Percentiles rank a stretch among this genome's conserved stretches.
Evolutionary conservation across 139 green algal species (phyloP).

Genomic region (Micractinium sp.): DNA sequence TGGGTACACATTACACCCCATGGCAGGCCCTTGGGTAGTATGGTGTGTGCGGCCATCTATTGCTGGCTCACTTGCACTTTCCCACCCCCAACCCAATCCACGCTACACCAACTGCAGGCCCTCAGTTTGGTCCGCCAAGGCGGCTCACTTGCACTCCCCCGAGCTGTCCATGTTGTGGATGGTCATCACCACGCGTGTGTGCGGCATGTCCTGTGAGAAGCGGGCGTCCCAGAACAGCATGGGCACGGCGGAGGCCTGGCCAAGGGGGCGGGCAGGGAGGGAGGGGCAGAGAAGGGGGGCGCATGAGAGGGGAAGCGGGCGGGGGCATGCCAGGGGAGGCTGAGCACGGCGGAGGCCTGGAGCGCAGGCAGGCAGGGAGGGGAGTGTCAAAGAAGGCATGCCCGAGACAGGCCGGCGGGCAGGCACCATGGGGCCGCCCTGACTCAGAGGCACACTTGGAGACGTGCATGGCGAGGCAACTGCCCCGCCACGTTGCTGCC

Average conservation of each 20-base stretch:
- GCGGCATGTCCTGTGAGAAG: conserved; percentile 52
- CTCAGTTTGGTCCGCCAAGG: neutral
- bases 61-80: neutral
- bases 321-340: conserved; percentile 84
- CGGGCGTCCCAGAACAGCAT: conserved; percentile 87
- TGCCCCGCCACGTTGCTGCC: too few species aligned
- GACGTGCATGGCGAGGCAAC: too few species aligned
- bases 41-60: too few species aligned
- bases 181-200: conserved; percentile 77
- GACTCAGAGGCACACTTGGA: too few species aligned
- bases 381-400: too few species aligned
- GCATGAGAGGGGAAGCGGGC: too few species aligned
- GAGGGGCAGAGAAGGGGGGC: neutral
- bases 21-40: too few species aligned
- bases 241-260: conserved; percentile 57
- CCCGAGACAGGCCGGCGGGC: too few species aligned
- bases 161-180: conserved; percentile 98
- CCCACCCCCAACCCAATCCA: neutral
- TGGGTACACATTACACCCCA: neutral
- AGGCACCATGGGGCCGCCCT: too few species aligned
- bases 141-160: conserved; percentile 62
- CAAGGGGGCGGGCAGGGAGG: neutral
- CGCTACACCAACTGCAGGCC: neutral
- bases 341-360: conserved; percentile 42
- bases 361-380: too few species aligned